Conservation (phyloP, 208 protist species). For the Acanthamoeba culbertsoni region DNA sequence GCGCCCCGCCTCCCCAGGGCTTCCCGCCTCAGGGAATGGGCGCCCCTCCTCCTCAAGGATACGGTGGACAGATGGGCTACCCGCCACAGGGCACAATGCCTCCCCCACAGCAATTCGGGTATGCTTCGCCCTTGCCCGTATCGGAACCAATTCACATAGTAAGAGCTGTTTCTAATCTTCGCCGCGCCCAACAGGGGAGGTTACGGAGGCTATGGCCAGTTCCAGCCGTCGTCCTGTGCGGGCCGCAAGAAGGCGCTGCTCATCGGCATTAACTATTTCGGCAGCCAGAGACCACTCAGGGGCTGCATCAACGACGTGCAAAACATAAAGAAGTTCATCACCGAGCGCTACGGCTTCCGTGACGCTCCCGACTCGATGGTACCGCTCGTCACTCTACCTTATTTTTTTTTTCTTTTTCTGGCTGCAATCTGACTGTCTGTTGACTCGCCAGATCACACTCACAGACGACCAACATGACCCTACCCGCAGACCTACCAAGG, state of each 20-base stretch:
- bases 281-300: not conserved
- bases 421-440: not conserved
- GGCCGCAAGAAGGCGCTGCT: constrained; percentile 63
- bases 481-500: not conserved
- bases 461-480: constrained; percentile 52
- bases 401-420: too few species aligned
- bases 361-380: not conserved
- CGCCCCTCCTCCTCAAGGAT: not conserved
- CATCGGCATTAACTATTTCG: constrained; percentile 60
- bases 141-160: not conserved
- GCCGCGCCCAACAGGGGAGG: not conserved
- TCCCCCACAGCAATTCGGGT: not conserved
- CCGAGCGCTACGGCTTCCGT: constrained; percentile 8
- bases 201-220: not conserved
- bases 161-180: not conserved
- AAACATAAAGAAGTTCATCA: constrained; percentile 57
- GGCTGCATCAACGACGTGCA: constrained; percentile 62
- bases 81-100: not conserved
- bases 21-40: not conserved
- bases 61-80: constrained; percentile 4
- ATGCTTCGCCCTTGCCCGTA: too few species aligned
- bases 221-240: constrained; percentile 13
- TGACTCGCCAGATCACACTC: constrained; percentile 7
- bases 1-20: not conserved
- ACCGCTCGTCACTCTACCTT: too few species aligned